Conservation (phyloP, 164 flowering plant genomes). For the Berberis vulgaris region DNA sequence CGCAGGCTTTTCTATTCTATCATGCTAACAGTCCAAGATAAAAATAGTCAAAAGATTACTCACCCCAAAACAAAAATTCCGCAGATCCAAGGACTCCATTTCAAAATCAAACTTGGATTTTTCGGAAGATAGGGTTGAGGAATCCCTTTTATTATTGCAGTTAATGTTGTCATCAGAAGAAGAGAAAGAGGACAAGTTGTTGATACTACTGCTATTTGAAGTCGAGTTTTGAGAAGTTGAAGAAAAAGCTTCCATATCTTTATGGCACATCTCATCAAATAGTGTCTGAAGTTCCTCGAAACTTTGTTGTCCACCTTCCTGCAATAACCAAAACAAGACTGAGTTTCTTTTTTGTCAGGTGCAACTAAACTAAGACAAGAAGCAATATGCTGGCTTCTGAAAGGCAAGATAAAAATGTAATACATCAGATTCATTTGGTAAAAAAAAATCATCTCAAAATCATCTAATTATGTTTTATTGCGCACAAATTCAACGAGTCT, state of each 20-base stretch:
- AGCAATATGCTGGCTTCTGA: neutral
- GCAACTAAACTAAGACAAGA: neutral
- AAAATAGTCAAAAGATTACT: constrained; percentile 1
- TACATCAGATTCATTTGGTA: too few relatives aligned
- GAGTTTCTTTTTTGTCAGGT: neutral
- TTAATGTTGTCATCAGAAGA: constrained; percentile 16
- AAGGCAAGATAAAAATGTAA: too few relatives aligned
- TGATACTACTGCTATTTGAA: constrained; percentile 8
- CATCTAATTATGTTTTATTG: too few relatives aligned
- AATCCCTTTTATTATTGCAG: constrained; percentile 31
- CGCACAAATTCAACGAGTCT: too few relatives aligned
- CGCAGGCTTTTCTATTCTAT: neutral
- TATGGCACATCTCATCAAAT: constrained; percentile 65
- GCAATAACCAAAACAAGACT: constrained; percentile 2
- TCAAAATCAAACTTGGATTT: neutral
- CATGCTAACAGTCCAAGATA: neutral
- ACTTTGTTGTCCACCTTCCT: constrained; percentile 60
- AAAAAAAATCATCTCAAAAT: too few relatives aligned
- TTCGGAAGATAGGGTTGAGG: constrained; percentile 30
- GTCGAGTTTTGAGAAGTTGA: constrained; percentile 2
- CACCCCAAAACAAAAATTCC: constrained; percentile 57
- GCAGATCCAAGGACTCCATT: constrained; percentile 5
- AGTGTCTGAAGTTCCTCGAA: constrained; percentile 66
- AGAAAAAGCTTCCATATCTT: constrained; percentile 25
- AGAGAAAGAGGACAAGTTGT: constrained; percentile 15